phyloP scores from a whole-genome alignment of 1,284 basidiomycete genomes.

The Malassezia psittaci region DNA sequence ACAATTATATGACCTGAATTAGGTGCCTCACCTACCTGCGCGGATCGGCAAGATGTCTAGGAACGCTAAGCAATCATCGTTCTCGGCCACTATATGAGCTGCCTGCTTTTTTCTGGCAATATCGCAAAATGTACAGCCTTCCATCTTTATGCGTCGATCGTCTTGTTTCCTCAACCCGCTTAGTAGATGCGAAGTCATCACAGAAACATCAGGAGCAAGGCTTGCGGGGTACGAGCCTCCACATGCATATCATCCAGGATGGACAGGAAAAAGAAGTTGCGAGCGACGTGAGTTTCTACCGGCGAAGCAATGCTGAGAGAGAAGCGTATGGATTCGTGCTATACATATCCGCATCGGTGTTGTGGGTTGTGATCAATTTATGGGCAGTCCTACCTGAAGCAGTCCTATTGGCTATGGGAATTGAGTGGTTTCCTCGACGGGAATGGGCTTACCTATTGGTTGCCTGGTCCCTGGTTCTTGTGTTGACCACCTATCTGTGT shows the following conservation, averaged over 20 bases:
- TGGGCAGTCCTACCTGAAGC: constrained; percentile 21
- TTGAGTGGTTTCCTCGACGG: constrained; percentile 24
- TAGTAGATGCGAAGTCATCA: constrained; percentile 13
- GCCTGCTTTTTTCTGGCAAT: constrained; percentile 1
- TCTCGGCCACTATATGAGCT: constrained; percentile 11
- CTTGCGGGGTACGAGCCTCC: background rate
- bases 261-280: no score
- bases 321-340: constrained; percentile 24
- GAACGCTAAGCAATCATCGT: constrained; percentile 6
- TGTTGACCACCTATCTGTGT: constrained; percentile 16
- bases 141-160: background rate
- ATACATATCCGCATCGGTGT: constrained; percentile 19
- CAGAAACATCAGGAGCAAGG: background rate
- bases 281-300: background rate
- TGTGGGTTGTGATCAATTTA: constrained; percentile 17
- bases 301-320: constrained; percentile 7
- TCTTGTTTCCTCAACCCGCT: constrained; percentile 3
- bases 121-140: constrained; percentile 9
- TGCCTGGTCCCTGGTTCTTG: constrained; percentile 19
- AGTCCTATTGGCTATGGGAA: constrained; percentile 12
- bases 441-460: constrained; percentile 25
- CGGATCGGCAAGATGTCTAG: constrained; percentile 15
- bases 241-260: background rate
- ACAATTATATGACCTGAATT: constrained; percentile 12
- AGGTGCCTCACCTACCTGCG: constrained; percentile 1